Evolutionary conservation across 345 rosid species (phyloP), one percentile per base, ranked within the genome.

Genomic region (Populus tremula): DNA sequence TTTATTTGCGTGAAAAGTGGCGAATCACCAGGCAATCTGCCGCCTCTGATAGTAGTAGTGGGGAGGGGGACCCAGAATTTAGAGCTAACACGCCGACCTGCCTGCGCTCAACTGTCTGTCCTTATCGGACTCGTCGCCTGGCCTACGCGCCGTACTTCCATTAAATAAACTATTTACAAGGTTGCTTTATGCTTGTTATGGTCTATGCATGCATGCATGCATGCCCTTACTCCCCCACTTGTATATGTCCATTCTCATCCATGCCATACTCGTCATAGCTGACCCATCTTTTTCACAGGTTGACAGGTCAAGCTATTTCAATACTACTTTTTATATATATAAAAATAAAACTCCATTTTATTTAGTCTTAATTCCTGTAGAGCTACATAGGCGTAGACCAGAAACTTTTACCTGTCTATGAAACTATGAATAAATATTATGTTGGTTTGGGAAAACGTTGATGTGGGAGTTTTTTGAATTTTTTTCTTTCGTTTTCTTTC

Each of bases 51-150:
- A 2, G 66, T 2, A 35, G 49, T 12, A 3, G 64, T 31, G 38
- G 63, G 25, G n/a, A 74, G 0, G 20, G 77, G 77, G 63, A 0
- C 71, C 77, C 71, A n/a, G 59, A 0, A 56, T 8, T 35, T n/a
- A 31, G 10, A 54, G 41, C 45, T 25, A 63, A 20, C 43, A 76
- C 36, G 59, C 73, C 39, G 67, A 59, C 36, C 38, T 62, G 74
- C 79, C 69, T 74, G 79, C 79, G 68, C 79, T 59, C 23, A 20
- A 27, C 69, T 77, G 69, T 61, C 74, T 41, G 79, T 77, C 69
- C 33, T 41, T 43, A 61, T 43, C 45, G 74, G 74, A 70, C 43
- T 56, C 79, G 79, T 69, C 59, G 33, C 73, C 79, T 56, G 6
- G 9, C 20, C 65, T 17, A 0, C 1, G 45, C 74, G 74, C 74